Evolutionary conservation across 75 land plant species (phyloP).

Genomic region (Pinus taeda): DNA sequence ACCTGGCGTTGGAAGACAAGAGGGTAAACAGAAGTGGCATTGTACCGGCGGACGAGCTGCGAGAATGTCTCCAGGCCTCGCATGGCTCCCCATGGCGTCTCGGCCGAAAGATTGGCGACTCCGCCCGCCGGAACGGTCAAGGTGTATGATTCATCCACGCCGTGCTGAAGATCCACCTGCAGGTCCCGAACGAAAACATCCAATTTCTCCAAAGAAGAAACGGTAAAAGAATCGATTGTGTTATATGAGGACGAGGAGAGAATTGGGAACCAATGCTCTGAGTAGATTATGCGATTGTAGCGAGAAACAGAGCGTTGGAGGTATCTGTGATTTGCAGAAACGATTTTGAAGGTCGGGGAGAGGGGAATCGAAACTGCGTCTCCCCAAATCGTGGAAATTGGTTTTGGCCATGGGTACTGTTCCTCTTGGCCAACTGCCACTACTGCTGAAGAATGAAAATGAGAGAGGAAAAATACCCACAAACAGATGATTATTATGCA

Average conservation of each 20-base stretch:
- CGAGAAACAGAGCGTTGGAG: slow-evolving; percentile 46
- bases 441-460: no score
- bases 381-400: slow-evolving; percentile 32
- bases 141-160: slow-evolving; percentile 78
- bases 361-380: slow-evolving; percentile 16
- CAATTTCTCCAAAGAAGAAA: slow-evolving; percentile 23
- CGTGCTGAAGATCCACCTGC: slow-evolving; percentile 50
- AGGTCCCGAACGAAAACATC: slow-evolving; percentile 42
- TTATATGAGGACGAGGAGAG: neutral
- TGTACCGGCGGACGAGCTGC: slow-evolving; percentile 52
- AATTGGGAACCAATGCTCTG: slow-evolving; percentile 53
- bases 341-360: slow-evolving; percentile 30
- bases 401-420: slow-evolving; percentile 52
- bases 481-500: no score
- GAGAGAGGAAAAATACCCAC: no score
- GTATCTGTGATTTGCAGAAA: slow-evolving; percentile 23
- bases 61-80: slow-evolving; percentile 93
- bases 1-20: slow-evolving; percentile 28
- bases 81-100: slow-evolving; percentile 88
- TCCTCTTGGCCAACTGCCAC: neutral
- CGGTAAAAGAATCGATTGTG: neutral
- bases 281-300: slow-evolving; percentile 38
- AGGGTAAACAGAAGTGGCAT: slow-evolving; percentile 8
- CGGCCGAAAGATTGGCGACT: slow-evolving; percentile 41
- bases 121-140: slow-evolving; percentile 32